Percentiles rank a stretch among this genome's conserved stretches.
Conservation (phyloP, 495 filamentous ascomycete species). For the Entonaema liquescens region DNA sequence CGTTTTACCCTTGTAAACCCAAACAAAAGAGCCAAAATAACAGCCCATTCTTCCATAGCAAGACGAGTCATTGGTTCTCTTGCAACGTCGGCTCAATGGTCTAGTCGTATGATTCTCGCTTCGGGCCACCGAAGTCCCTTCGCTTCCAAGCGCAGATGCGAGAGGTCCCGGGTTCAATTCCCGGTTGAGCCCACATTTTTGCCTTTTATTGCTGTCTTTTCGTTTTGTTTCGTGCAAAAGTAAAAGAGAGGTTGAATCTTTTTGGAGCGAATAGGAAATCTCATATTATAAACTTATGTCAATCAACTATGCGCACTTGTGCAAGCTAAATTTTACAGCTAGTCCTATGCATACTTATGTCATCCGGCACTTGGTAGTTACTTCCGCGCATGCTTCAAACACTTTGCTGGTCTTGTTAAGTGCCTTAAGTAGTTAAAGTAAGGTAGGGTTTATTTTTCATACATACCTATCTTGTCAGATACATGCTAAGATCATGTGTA, state of each 20-base stretch:
- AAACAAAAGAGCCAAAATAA: not conserved
- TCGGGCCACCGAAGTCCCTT: not conserved
- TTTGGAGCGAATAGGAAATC: too few species aligned
- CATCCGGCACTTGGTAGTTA: too few species aligned
- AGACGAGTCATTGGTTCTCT: not conserved
- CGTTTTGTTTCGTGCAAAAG: not conserved
- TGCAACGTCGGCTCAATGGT: not conserved
- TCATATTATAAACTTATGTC: too few species aligned
- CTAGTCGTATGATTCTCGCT: slow-evolving; percentile 17
- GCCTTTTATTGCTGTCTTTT: not conserved
- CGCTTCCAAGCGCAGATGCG: slow-evolving; percentile 9
- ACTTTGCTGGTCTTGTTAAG: too few species aligned
- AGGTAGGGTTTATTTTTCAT: too few species aligned
- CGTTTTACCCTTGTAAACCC: not conserved
- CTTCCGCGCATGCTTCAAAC: too few species aligned
- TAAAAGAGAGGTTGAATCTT: too few species aligned
- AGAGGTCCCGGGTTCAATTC: slow-evolving; percentile 17
- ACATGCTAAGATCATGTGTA: too few species aligned
- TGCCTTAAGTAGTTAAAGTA: too few species aligned
- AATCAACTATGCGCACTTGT: not conserved
- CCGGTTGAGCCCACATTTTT: slow-evolving; percentile 8
- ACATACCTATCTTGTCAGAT: too few species aligned
- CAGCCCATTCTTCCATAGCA: not conserved
- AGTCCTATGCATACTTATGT: not conserved
- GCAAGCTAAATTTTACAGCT: not conserved